phyloP scores from a whole-genome alignment of 1,284 basidiomycete genomes.

The Heterobasidion irregulare region DNA sequence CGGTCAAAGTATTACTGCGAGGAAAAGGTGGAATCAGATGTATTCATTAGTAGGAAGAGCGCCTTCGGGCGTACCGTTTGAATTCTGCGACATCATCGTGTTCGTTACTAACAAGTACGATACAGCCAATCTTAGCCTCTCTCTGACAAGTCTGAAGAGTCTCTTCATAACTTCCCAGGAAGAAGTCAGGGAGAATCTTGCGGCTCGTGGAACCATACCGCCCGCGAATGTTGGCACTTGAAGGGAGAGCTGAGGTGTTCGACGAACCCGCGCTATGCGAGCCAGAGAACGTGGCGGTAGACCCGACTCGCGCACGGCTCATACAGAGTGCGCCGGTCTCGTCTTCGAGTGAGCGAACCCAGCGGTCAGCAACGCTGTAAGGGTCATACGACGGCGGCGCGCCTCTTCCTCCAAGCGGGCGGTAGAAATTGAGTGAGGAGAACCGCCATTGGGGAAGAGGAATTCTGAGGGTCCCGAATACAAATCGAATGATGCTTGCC shows the following conservation, averaged over 20 bases:
- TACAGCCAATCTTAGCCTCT: conserved; percentile 69
- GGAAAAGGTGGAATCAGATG: background rate
- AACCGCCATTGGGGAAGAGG: conserved; percentile 23
- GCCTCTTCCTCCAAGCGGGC: conserved; percentile 21
- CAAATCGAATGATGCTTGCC: conserved; percentile 20
- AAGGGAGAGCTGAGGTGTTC: conserved; percentile 12
- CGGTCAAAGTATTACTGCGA: conserved; percentile 65
- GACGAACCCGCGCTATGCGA: conserved; percentile 14
- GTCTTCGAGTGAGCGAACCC: conserved; percentile 72
- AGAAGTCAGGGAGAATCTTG: conserved; percentile 72
- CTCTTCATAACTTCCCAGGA: conserved; percentile 76
- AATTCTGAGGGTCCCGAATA: conserved; percentile 25
- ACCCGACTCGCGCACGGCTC: conserved; percentile 22
- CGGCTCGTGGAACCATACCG: conserved; percentile 22
- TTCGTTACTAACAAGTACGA: conserved; percentile 83
- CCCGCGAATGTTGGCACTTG: conserved; percentile 17
- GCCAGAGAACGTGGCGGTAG: conserved; percentile 7
- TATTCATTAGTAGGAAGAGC: background rate
- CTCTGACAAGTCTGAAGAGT: conserved; percentile 65
- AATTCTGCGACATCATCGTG: conserved; percentile 87
- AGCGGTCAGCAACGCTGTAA: conserved; percentile 53
- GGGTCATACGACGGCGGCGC: conserved; percentile 26
- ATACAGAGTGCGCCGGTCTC: conserved; percentile 67
- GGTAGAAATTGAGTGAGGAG: conserved; percentile 35
- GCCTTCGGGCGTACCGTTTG: conserved; percentile 50